phyloP scores from a whole-genome alignment of 2,329 filamentous ascomycete genomes.

The Beauveria sp. region DNA sequence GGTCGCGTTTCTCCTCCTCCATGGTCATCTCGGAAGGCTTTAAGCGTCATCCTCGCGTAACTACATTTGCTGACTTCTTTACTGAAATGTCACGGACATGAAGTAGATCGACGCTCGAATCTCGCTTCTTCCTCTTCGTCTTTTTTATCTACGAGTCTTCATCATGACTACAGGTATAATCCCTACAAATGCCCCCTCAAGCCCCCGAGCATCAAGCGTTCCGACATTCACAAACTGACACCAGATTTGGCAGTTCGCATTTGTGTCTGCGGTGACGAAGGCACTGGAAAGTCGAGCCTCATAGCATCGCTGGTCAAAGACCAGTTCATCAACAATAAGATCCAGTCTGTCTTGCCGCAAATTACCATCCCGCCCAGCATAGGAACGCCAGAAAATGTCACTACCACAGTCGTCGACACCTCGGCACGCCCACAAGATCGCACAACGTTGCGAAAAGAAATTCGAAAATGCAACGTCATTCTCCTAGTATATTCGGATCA shows the following conservation, averaged over 20 bases:
- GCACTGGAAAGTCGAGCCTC: slow-evolving; percentile 86
- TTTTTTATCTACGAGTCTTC: not conserved
- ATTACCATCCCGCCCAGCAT: slow-evolving; percentile 92
- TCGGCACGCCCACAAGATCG: slow-evolving; percentile 92
- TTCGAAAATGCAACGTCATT: slow-evolving; percentile 95
- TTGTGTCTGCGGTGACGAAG: slow-evolving; percentile 93
- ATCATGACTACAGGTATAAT: slow-evolving; percentile 22
- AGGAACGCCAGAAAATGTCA: slow-evolving; percentile 91
- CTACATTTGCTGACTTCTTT: not conserved
- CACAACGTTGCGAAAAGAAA: slow-evolving; percentile 82
- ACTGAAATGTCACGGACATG: slow-evolving; percentile 2
- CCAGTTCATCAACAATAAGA: slow-evolving; percentile 91
- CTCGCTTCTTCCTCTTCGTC: not conserved
- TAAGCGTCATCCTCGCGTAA: not conserved
- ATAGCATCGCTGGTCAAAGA: slow-evolving; percentile 96
- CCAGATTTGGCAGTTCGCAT: slow-evolving; percentile 61
- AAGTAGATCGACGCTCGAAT: not conserved
- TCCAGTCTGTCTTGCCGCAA: slow-evolving; percentile 87
- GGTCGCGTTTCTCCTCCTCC: slow-evolving; percentile 1
- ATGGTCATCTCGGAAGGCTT: slow-evolving; percentile 3
- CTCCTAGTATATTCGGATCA: slow-evolving; percentile 95
- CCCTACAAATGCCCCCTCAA: not conserved
- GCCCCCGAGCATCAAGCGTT: not conserved
- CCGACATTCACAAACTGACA: not conserved
- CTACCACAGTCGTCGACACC: slow-evolving; percentile 95